Evolutionary conservation across 768 basidiomycete species (phyloP), one percentile per base, ranked within the genome.

Genomic region (Mycena metata): DNA sequence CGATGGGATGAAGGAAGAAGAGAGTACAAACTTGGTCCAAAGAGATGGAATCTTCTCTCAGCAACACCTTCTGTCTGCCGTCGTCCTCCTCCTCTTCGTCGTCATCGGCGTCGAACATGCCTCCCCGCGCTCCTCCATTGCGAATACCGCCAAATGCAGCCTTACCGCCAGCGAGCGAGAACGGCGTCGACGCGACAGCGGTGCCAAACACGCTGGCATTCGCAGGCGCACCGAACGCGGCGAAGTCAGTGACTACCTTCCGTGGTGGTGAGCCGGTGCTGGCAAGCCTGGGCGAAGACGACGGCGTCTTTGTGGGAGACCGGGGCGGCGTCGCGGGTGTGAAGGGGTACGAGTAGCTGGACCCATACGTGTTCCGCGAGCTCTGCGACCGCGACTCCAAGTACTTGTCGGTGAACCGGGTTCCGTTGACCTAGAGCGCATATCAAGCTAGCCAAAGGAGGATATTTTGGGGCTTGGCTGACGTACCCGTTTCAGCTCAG

Each of bases 321-420:
- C 85, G 72, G 10, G 84, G 79, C 8, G 84, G 75, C 68, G 82
- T 82, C 36, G 82, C 75, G 13, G 83, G 76, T 5, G 84, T 59
- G 33, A 81, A 23, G 78, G 79, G 71, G 81, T 83, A 64, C 80
- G 80, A 56, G 63, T 89, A 87, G 36, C 87, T 85, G 19, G 85
- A 81, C 13, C 83, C 76, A 68, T 88, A 90, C 19, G 86, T 83
- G 67, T 80, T 82, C 45, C 92, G 87, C 39, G 84, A 81, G 64
- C 87, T 78, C 23, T 86, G 76, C 74, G 90, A 86, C 54, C 92
- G 87, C 36, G 91, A 89, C 72, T 90, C 88, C 30, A 96, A 87
- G 79, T 98, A 99, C 79, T 97, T 96, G 72, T 99, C 96, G 21
- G 97, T 98, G 83, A 98, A 97, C 4, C 97, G 92, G 46, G 95